Percentiles rank a stretch among this genome's conserved stretches.
phyloP scores from a whole-genome alignment of 1,284 basidiomycete species.

The Rhodotorula sp. region DNA sequence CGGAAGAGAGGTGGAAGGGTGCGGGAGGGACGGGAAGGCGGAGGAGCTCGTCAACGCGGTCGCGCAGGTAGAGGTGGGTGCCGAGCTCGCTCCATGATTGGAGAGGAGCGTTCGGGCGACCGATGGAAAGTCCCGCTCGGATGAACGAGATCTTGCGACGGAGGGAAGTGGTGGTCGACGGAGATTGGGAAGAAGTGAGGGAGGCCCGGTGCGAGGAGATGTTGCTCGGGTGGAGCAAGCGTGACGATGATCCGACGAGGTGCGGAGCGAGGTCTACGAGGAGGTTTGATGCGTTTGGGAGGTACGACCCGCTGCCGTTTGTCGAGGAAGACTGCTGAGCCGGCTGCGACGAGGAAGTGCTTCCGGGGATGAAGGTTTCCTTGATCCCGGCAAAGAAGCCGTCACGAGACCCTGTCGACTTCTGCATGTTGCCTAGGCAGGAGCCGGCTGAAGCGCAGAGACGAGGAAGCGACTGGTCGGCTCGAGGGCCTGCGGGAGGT shows the following conservation, averaged over 20 bases:
- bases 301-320: conserved; percentile 5
- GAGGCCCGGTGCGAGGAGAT: conserved; percentile 43
- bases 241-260: conserved; percentile 39
- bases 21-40: conserved; percentile 36
- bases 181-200: conserved; percentile 8
- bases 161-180: conserved; percentile 15
- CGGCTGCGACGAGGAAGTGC: background rate
- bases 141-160: conserved; percentile 23
- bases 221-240: conserved; percentile 67
- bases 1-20: conserved; percentile 26
- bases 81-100: conserved; percentile 48
- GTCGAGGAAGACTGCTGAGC: background rate
- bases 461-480: too few relatives aligned
- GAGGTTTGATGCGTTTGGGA: conserved; percentile 25
- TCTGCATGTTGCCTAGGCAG: too few relatives aligned
- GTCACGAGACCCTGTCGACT: background rate
- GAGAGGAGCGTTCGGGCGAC: conserved; percentile 57
- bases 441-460: too few relatives aligned
- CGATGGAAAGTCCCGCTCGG: conserved; percentile 58
- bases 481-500: too few relatives aligned
- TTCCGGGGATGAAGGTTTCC: background rate
- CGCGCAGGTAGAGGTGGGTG: conserved; percentile 37
- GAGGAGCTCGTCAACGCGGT: conserved; percentile 42
- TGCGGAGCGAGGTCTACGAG: conserved; percentile 49
- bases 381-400: background rate